Evolutionary conservation across 1,284 basidiomycete genomes (phyloP).

Genomic region (Gomphus bonarii): DNA sequence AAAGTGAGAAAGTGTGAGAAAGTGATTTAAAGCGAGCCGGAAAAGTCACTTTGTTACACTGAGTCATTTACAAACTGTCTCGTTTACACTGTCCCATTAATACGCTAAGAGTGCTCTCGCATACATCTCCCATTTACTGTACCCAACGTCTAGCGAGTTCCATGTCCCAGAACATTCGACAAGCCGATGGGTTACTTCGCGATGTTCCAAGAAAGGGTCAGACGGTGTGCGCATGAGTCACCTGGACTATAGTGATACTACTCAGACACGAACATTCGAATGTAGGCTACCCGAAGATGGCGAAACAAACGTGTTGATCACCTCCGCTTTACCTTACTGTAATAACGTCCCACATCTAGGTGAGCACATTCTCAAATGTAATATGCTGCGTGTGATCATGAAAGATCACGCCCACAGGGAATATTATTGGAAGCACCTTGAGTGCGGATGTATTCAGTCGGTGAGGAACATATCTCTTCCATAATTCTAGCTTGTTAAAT

Average conservation of each 20-base stretch:
- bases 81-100: neutral
- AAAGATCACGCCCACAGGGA: constrained; percentile 42
- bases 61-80: neutral
- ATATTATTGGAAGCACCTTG: constrained; percentile 94
- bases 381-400: neutral
- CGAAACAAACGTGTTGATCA: constrained; percentile 83
- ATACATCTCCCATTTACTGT: neutral
- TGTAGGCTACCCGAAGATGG: constrained; percentile 79
- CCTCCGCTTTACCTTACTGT: constrained; percentile 95
- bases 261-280: neutral
- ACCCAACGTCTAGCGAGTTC: neutral
- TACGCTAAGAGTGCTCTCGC: neutral
- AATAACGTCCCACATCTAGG: constrained; percentile 99
- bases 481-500: constrained; percentile 28
- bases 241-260: constrained; percentile 14
- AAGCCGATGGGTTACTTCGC: constrained; percentile 52
- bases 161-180: constrained; percentile 60
- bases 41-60: no score
- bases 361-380: constrained; percentile 23
- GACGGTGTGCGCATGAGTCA: constrained; percentile 20
- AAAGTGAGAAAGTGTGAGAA: no score
- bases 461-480: constrained; percentile 34
- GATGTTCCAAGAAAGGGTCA: constrained; percentile 26
- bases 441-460: constrained; percentile 96
- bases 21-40: no score